Evolutionary conservation across 257 asterid genomes (phyloP).

Genomic region (Parsonsia alboflavescens): DNA sequence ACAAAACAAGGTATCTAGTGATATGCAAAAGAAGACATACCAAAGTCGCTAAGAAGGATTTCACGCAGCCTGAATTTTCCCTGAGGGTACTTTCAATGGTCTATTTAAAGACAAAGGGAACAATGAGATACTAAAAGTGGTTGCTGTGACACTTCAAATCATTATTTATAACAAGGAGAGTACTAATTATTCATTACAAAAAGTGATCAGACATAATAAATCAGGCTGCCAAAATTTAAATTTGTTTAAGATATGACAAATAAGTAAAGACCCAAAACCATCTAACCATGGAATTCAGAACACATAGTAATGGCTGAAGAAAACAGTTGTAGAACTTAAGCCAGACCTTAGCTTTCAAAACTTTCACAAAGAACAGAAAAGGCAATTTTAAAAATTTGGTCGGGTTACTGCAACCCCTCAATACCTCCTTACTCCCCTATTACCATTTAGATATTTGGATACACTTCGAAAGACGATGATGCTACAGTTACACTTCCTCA

Average conservation of each 20-base stretch:
- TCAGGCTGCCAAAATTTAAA: not conserved
- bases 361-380: too few relatives aligned
- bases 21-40: constrained; percentile 34
- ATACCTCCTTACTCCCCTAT: too few relatives aligned
- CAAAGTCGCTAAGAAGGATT: constrained; percentile 82
- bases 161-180: not conserved
- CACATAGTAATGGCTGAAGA: not conserved
- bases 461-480: not conserved
- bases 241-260: not conserved
- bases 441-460: not conserved
- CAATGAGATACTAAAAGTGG: not conserved
- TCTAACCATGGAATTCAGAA: not conserved
- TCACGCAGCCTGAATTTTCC: constrained; percentile 65
- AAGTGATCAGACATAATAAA: constrained; percentile 3
- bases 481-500: not conserved
- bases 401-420: too few relatives aligned
- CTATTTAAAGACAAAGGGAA: constrained; percentile 33
- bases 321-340: not conserved
- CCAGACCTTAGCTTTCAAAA: not conserved
- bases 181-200: not conserved
- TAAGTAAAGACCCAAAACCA: not conserved
- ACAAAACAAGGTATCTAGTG: constrained; percentile 14
- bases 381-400: too few relatives aligned
- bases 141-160: not conserved
- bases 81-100: constrained; percentile 75